Percentiles rank a stretch among this genome's conserved stretches.
phyloP scores from a whole-genome alignment of 305 asterid genomes.

The Fraxinus nigra region DNA sequence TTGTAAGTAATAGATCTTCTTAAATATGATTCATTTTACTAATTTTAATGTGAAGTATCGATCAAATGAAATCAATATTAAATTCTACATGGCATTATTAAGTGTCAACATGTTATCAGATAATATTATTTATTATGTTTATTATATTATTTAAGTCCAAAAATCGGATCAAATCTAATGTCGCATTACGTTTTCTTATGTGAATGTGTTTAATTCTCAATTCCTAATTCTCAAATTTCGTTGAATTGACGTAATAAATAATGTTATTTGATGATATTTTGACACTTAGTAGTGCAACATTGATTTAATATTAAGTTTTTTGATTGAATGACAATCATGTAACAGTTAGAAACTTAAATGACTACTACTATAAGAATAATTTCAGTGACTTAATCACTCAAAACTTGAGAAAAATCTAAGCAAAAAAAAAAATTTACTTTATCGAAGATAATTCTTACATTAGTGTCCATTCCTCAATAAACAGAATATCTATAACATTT shows the following conservation, averaged over 20 bases:
- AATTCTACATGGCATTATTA: background rate
- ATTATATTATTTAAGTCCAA: background rate
- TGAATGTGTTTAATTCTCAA: background rate
- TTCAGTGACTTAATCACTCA: background rate
- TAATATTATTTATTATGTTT: background rate
- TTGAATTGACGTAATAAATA: background rate
- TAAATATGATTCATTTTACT: background rate
- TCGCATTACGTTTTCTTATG: background rate
- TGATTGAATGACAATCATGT: background rate
- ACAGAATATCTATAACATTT: background rate
- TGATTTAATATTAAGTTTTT: background rate
- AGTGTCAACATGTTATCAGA: background rate
- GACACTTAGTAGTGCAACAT: background rate
- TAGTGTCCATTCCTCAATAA: background rate
- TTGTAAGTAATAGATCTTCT: background rate
- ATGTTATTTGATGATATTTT: background rate
- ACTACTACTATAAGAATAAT: background rate
- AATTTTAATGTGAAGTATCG: background rate
- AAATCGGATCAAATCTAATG: background rate
- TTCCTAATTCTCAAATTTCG: background rate
- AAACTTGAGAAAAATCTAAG: background rate
- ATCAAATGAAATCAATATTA: background rate
- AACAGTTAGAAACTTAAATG: background rate
- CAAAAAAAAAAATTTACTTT: background rate
- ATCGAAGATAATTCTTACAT: background rate